Evolutionary conservation across 2,329 filamentous ascomycete species (phyloP).

Genomic region (Curvularia eragrostidis): DNA sequence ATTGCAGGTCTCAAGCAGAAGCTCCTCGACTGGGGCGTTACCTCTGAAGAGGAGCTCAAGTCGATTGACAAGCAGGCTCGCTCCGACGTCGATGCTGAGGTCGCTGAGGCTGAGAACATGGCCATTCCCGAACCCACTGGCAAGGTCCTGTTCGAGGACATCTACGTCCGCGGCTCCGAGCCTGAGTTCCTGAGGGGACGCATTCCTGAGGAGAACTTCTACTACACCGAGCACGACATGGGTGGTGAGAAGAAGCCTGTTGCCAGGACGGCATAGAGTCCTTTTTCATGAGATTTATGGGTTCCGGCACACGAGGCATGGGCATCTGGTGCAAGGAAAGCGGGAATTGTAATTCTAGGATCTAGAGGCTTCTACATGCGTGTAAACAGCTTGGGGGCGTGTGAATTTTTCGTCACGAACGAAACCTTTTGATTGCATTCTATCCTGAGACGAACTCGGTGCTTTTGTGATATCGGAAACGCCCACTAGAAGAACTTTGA

Average conservation of each 20-base stretch:
- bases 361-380: conserved; percentile 25
- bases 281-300: conserved; percentile 2
- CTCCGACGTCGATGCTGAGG: conserved; percentile 84
- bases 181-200: conserved; percentile 87
- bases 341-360: conserved; percentile 37
- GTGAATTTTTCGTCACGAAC: conserved; percentile 13
- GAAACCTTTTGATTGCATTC: background rate
- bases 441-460: background rate
- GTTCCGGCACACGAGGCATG: background rate
- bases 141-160: conserved; percentile 93
- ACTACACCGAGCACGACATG: conserved; percentile 61
- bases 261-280: conserved; percentile 41
- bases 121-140: conserved; percentile 75
- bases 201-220: conserved; percentile 91
- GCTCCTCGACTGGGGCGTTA: conserved; percentile 93
- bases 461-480: background rate
- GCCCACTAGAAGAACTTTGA: background rate
- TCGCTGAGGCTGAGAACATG: conserved; percentile 90
- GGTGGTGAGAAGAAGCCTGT: conserved; percentile 43
- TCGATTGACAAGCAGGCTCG: conserved; percentile 92
- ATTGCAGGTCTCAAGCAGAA: conserved; percentile 98
- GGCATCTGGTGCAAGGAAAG: conserved; percentile 3
- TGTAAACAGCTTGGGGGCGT: conserved; percentile 19
- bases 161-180: conserved; percentile 89
- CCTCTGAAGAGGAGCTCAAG: conserved; percentile 95